Evolutionary conservation across 1,139 yeast genomes (phyloP), one percentile per base, ranked within the genome.

Genomic region (Debaryomyces nepalensis): DNA sequence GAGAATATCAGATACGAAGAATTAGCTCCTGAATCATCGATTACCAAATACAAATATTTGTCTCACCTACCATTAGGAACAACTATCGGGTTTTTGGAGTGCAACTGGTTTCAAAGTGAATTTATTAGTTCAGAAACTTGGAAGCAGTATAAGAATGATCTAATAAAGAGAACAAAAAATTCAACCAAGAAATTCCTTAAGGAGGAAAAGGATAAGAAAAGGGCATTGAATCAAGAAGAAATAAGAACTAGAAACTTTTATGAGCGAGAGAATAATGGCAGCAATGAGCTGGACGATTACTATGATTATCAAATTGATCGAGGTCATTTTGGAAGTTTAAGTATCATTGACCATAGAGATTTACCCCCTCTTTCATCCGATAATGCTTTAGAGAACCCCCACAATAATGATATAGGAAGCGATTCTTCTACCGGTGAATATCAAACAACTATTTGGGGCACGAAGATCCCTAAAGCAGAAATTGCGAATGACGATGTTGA

Each of bases 31-130:
- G 65, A 81, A 64, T 46, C 69, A 47, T 60, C 87, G 10, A 64
- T 83, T 5, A 77, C 80, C 43, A 80, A 82, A 51, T 77, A 77
- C 59, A 91, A 89, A 58, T 90, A 87, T 58, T 66, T 93, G 44
- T 75, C 87, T 1, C 95, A 91, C 62, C 64, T 90, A 26, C 98
- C 99, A 0, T 59, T 80, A 23, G 97, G 97, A 1, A 83, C 96
- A 0, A 86, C 87, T 33, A 64, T 93, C 35, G 96, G 93, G 10
- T 84, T 89, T 50, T 57, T 95, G 44, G 98, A 93, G 55, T 79
- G 97, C 45, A 83, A 88, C 56, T 93, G 99, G 98, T 49, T 57
- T 24, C 64, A 70, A 26, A 68, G 65, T 63, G 79, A 50, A 48
- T 63, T 46, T 41, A 57, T 73, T 1, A 68, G 77, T 3, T 63